A percentile compares a stretch with the other conserved stretches of the same genome.
These are phyloP conservation scores for Candida nanaspora DNA, from an alignment of 805 yeast species.

Conservation along the genomic window DNA sequence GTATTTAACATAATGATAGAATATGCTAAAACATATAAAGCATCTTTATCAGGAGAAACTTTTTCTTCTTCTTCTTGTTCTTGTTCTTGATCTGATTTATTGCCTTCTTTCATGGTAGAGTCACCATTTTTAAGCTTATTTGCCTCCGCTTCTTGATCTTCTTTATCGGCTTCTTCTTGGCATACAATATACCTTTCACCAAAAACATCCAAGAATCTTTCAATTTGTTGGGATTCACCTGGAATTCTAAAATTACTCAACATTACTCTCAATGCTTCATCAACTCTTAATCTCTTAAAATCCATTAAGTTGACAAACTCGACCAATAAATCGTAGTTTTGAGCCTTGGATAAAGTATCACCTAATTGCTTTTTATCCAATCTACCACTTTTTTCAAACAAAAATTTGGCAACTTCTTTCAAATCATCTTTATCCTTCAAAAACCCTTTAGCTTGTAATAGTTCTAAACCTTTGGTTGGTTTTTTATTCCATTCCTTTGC, in stretches of 20 bases:
- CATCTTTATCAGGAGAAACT: slow-evolving; percentile 73
- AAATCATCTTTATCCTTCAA: slow-evolving; percentile 41
- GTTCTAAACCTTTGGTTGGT: slow-evolving; percentile 67
- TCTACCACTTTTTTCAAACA: slow-evolving; percentile 72
- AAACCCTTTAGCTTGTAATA: slow-evolving; percentile 59
- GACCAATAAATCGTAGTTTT: slow-evolving; percentile 49
- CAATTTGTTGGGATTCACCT: slow-evolving; percentile 97
- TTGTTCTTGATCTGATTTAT: slow-evolving; percentile 9
- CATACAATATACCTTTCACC: slow-evolving; percentile 72
- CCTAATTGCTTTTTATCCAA: slow-evolving; percentile 86
- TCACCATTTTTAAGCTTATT: slow-evolving; percentile 4
- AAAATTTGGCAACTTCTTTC: slow-evolving; percentile 64
- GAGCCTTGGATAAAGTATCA: slow-evolving; percentile 73
- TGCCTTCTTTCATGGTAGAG: slow-evolving; percentile 15
- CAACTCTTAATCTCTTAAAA: slow-evolving; percentile 74
- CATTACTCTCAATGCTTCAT: slow-evolving; percentile 82
- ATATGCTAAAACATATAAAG: slow-evolving; percentile 83
- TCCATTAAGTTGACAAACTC: slow-evolving; percentile 68
- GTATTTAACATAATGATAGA: slow-evolving; percentile 94
- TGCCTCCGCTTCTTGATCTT: slow-evolving; percentile 28
- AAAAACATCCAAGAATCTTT: slow-evolving; percentile 81
- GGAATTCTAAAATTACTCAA: slow-evolving; percentile 85
- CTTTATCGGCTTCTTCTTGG: slow-evolving; percentile 27
- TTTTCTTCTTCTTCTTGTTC: slow-evolving; percentile 30
- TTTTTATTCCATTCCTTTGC: slow-evolving; percentile 70